Evolutionary conservation across 192 early-diverging fungal genomes (phyloP).

Genomic region (Lobosporangium transversale): DNA sequence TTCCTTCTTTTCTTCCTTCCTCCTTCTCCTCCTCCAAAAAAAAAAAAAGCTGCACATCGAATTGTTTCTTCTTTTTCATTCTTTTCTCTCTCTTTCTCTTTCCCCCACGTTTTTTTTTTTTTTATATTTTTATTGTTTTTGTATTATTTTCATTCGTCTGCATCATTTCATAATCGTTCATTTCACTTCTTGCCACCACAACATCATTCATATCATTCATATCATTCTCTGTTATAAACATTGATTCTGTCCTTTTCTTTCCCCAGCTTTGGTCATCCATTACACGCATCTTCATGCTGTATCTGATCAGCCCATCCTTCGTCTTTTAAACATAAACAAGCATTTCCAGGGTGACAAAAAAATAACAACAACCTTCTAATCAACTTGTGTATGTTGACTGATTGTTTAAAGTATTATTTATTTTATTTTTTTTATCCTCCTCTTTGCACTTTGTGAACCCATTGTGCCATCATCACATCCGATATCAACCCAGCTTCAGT

Average conservation of each 20-base stretch:
- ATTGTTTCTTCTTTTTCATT: neutral
- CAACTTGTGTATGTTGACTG: neutral
- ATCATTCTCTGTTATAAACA: too few species aligned
- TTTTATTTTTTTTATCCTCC: neutral
- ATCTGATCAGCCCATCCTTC: too few species aligned
- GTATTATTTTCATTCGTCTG: neutral
- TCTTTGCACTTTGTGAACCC: constrained; percentile 3
- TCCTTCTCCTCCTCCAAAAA: neutral
- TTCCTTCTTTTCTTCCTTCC: neutral
- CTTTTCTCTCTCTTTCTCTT: neutral
- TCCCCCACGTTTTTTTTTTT: neutral
- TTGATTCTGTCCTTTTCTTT: too few species aligned
- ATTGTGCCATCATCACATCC: constrained; percentile 7
- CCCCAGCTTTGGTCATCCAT: too few species aligned
- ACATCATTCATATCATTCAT: too few species aligned
- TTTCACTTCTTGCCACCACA: neutral
- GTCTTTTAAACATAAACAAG: too few species aligned
- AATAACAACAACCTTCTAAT: neutral
- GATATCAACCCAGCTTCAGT: neutral
- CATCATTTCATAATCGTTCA: constrained; percentile 9
- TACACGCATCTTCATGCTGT: too few species aligned
- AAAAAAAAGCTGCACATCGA: neutral
- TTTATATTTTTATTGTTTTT: neutral
- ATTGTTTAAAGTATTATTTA: neutral
- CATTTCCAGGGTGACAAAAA: too few species aligned